A percentile compares a stretch with the other conserved stretches of the same genome.
Evolutionary conservation across 2,329 filamentous ascomycete species (phyloP).

Genomic region (Akanthomyces dipterigenus): DNA sequence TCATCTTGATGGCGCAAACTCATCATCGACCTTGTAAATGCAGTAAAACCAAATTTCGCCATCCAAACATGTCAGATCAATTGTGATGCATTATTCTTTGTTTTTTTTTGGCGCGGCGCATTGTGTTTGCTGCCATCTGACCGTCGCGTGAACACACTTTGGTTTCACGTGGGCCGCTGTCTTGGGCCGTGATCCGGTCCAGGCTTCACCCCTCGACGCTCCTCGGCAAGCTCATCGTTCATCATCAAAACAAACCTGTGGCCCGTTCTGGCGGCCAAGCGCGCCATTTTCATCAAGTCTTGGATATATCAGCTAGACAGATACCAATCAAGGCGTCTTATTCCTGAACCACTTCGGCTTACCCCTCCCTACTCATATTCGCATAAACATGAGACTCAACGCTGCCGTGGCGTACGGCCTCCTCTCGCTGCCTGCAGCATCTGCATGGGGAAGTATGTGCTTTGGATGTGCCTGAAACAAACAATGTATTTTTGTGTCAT

Average conservation of each 20-base stretch:
- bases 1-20: too few relatives aligned
- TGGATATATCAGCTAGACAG: neutral
- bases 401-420: neutral
- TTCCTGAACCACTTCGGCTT: neutral
- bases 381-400: conserved; percentile 5
- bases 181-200: conserved; percentile 17
- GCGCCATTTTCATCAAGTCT: neutral
- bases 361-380: neutral
- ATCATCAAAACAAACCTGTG: conserved; percentile 1
- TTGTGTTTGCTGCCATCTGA: neutral
- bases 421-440: conserved; percentile 8
- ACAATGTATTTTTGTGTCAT: neutral
- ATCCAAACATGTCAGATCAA: too few relatives aligned
- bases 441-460: conserved; percentile 37
- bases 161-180: conserved; percentile 19
- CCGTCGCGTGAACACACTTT: neutral
- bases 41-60: too few relatives aligned
- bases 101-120: neutral
- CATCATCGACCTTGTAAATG: too few relatives aligned
- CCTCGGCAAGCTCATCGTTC: conserved; percentile 13
- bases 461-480: neutral
- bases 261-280: neutral
- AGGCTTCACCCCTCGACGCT: conserved; percentile 12
- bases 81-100: neutral
- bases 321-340: neutral